Conservation (phyloP, 495 filamentous ascomycete species). For the Podospora pseudocomata region DNA sequence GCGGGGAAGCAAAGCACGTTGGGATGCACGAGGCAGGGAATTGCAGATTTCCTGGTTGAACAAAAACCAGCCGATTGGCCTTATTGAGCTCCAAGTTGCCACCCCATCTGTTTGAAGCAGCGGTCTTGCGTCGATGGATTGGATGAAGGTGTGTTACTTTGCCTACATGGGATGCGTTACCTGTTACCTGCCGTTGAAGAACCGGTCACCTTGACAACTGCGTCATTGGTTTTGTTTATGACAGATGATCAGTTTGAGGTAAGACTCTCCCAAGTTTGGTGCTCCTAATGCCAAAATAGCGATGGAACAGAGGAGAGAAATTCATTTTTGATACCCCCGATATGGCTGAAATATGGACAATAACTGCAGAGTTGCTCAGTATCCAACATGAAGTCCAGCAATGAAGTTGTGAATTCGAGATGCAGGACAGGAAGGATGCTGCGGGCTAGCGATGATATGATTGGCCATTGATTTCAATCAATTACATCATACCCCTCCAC, state of each 20-base stretch:
- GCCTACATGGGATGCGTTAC: background rate
- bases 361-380: background rate
- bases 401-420: slow-evolving; percentile 3
- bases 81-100: background rate
- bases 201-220: background rate
- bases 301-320: too few species aligned
- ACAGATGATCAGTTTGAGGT: too few species aligned
- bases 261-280: too few species aligned
- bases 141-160: background rate
- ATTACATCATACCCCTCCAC: slow-evolving; percentile 11
- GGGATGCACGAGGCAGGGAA: background rate
- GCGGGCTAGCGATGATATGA: background rate
- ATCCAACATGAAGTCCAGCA: background rate
- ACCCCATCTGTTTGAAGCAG: slow-evolving; percentile 5
- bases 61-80: background rate
- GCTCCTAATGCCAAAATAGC: too few species aligned
- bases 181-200: background rate
- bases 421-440: background rate
- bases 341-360: background rate
- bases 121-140: background rate
- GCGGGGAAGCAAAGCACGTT: slow-evolving; percentile 2
- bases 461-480: background rate
- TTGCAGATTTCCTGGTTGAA: background rate
- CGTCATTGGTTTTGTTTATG: background rate
- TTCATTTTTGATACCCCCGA: background rate